Evolutionary conservation across 257 asterid species (phyloP).

Genomic region (Forsythia viridissima): DNA sequence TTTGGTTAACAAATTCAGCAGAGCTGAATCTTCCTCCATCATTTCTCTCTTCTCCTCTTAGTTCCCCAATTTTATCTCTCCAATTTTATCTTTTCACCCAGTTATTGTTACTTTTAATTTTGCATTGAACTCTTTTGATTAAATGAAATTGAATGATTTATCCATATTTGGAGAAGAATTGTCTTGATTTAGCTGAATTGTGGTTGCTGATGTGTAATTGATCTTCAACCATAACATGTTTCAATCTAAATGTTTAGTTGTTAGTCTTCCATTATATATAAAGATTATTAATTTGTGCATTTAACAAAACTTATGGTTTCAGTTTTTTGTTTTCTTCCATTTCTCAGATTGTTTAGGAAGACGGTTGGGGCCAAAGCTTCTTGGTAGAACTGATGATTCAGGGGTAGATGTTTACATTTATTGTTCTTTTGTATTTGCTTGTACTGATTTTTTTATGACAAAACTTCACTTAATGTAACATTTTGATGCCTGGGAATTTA

Average conservation of each 20-base stretch:
- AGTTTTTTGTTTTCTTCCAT: slow-evolving; percentile 20
- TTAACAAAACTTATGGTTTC: slow-evolving; percentile 15
- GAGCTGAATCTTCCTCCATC: too few species aligned
- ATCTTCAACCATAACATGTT: too few species aligned
- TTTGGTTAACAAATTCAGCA: too few species aligned
- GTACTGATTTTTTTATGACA: slow-evolving; percentile 11
- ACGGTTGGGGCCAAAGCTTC: slow-evolving; percentile 92
- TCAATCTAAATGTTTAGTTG: slow-evolving; percentile 4
- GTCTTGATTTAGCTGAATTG: too few species aligned
- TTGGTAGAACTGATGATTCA: slow-evolving; percentile 87
- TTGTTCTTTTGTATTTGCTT: slow-evolving; percentile 8
- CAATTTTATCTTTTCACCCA: too few species aligned
- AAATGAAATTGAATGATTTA: too few species aligned
- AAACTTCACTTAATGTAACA: slow-evolving; percentile 2
- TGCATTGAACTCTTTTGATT: too few species aligned
- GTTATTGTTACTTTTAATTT: too few species aligned
- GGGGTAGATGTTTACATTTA: slow-evolving; percentile 58
- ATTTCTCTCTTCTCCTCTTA: too few species aligned
- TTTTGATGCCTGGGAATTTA: slow-evolving; percentile 7
- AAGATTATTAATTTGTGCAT: not conserved
- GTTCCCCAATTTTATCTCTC: too few species aligned
- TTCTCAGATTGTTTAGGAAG: slow-evolving; percentile 95
- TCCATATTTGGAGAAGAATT: too few species aligned
- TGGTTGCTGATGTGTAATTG: too few species aligned
- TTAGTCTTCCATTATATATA: not conserved